Evolutionary conservation across 176 grass and related monocot species (phyloP).

Genomic region (Eragrostis curvula): DNA sequence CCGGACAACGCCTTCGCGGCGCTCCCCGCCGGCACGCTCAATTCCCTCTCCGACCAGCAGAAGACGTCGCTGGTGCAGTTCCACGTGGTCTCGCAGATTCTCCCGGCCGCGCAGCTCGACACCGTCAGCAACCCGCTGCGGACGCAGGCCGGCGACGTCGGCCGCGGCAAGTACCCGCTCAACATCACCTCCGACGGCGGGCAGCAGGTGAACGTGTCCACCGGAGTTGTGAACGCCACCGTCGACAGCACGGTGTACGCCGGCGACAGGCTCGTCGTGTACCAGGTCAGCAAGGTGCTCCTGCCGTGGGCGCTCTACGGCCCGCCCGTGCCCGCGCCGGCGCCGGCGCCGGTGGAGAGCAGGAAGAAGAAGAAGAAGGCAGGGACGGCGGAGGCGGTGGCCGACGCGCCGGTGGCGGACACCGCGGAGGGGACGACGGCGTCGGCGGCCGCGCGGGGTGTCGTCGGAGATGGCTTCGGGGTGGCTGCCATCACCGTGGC

Average conservation of each 20-base stretch:
- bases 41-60: slow-evolving; percentile 78
- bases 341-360: slow-evolving; percentile 20
- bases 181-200: slow-evolving; percentile 63
- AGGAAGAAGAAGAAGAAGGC: slow-evolving; percentile 64
- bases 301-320: slow-evolving; percentile 76
- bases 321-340: slow-evolving; percentile 52
- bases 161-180: slow-evolving; percentile 64
- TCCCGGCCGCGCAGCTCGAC: slow-evolving; percentile 57
- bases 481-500: slow-evolving; percentile 42
- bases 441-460: slow-evolving; percentile 25
- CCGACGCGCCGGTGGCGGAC: slow-evolving; percentile 43
- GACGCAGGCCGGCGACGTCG: slow-evolving; percentile 79
- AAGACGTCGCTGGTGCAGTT: slow-evolving; percentile 91
- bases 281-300: slow-evolving; percentile 85
- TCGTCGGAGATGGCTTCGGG: neutral
- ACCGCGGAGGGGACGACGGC: slow-evolving; percentile 31
- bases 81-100: slow-evolving; percentile 58
- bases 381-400: slow-evolving; percentile 4
- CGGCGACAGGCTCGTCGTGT: slow-evolving; percentile 69
- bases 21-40: slow-evolving; percentile 75
- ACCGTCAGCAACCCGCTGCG: slow-evolving; percentile 90
- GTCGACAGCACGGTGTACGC: slow-evolving; percentile 62
- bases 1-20: slow-evolving; percentile 81
- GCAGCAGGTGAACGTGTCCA: slow-evolving; percentile 68
- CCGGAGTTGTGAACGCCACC: slow-evolving; percentile 75